phyloP scores from a whole-genome alignment of 179 eudicot genomes.

The Silene coronaria region DNA sequence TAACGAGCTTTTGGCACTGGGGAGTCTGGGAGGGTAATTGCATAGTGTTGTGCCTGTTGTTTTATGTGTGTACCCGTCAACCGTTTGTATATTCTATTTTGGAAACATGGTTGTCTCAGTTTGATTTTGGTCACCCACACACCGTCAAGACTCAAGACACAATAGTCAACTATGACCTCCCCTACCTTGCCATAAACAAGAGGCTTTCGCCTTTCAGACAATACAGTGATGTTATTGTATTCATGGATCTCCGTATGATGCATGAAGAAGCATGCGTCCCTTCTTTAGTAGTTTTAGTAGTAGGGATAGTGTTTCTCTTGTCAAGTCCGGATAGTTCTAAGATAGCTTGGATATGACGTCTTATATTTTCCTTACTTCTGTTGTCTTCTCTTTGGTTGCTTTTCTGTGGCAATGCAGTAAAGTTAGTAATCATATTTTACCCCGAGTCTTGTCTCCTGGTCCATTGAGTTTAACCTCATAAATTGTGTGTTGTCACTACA shows the following conservation, averaged over 20 bases:
- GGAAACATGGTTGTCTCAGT: too few relatives aligned
- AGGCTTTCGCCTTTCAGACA: too few relatives aligned
- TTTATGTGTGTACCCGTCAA: too few relatives aligned
- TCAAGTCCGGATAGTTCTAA: not conserved
- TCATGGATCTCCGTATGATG: not conserved
- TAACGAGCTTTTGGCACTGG: not conserved
- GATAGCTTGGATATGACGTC: not conserved
- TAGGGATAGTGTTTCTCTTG: not conserved
- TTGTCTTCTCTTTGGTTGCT: not conserved
- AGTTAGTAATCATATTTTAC: not conserved
- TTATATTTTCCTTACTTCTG: not conserved
- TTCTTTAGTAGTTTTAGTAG: not conserved
- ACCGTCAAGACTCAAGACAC: too few relatives aligned
- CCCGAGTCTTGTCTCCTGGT: not conserved
- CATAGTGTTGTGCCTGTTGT: not conserved
- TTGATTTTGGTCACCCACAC: too few relatives aligned
- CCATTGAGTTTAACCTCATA: not conserved
- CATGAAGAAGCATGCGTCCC: not conserved
- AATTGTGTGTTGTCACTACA: slow-evolving; percentile 16
- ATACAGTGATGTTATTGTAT: too few relatives aligned
- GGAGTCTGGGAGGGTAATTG: not conserved
- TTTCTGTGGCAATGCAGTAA: not conserved
- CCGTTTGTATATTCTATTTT: too few relatives aligned
- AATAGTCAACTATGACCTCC: too few relatives aligned
- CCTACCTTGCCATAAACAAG: too few relatives aligned